phyloP scores from a whole-genome alignment of 805 yeast species.

The Metschnikowia hibisci region DNA sequence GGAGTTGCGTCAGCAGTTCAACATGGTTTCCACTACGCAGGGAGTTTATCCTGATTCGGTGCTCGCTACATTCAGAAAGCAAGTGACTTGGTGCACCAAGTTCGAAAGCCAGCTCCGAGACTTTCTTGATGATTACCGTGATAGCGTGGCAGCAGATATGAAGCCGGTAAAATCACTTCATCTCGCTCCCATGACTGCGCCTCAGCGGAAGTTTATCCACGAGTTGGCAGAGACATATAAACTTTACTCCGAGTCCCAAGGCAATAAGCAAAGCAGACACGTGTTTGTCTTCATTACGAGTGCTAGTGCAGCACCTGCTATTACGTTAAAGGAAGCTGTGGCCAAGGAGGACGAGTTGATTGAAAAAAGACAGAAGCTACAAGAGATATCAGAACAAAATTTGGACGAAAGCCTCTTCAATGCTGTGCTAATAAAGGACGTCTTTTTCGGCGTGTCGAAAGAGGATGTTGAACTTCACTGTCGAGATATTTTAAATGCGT shows the following conservation, averaged over 20 bases:
- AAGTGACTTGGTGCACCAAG: constrained; percentile 63
- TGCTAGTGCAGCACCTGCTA: constrained; percentile 37
- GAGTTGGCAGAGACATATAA: constrained; percentile 57
- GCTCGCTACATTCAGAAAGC: constrained; percentile 47
- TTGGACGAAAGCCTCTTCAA: constrained; percentile 41
- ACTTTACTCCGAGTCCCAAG: constrained; percentile 70
- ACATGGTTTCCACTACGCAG: constrained; percentile 17
- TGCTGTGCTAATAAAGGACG: constrained; percentile 51
- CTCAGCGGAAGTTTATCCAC: constrained; percentile 70
- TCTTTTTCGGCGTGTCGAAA: constrained; percentile 50
- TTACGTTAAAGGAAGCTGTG: constrained; percentile 45
- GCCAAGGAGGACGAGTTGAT: constrained; percentile 16
- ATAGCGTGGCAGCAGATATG: constrained; percentile 16
- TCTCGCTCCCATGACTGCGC: constrained; percentile 69
- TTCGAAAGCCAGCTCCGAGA: constrained; percentile 52
- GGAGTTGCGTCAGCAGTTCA: constrained; percentile 61
- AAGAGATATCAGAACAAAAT: constrained; percentile 21
- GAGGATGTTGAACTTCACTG: constrained; percentile 40
- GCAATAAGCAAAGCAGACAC: constrained; percentile 72
- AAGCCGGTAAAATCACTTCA: constrained; percentile 41
- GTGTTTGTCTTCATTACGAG: constrained; percentile 52
- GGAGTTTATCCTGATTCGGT: constrained; percentile 42
- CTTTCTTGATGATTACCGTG: constrained; percentile 41
- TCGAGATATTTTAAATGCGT: constrained; percentile 18
- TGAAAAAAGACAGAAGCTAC: constrained; percentile 21